Percentiles rank a stretch among this genome's conserved stretches.
Evolutionary conservation across 73 alveolate genomes (phyloP).

Genomic region (Paramecium octaurelia): DNA sequence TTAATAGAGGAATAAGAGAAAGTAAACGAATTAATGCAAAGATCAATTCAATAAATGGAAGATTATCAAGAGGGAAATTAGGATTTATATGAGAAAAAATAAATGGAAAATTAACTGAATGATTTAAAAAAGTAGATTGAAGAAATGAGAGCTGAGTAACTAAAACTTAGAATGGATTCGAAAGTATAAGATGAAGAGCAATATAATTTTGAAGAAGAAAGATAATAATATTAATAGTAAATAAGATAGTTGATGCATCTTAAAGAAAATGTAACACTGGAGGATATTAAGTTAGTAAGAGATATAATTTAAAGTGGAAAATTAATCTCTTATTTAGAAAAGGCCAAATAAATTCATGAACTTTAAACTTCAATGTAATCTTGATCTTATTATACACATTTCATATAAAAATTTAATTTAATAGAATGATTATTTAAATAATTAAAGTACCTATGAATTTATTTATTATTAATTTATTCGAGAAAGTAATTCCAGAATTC

Average conservation of each 20-base stretch:
- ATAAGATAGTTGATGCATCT: neutral
- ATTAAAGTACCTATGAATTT: too few species aligned
- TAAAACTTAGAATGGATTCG: neutral
- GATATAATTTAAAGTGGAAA: neutral
- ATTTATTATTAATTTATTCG: neutral
- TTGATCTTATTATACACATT: neutral
- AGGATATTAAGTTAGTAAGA: neutral
- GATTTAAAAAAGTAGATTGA: neutral
- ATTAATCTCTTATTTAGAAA: constrained; percentile 12
- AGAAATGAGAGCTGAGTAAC: neutral
- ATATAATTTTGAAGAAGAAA: neutral
- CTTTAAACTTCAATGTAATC: neutral
- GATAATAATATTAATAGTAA: neutral
- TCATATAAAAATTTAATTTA: neutral
- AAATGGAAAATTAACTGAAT: neutral
- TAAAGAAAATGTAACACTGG: neutral
- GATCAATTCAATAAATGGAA: neutral
- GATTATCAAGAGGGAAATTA: neutral
- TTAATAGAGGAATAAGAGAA: neutral
- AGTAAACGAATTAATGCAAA: neutral
- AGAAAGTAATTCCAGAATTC: neutral
- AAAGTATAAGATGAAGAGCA: neutral
- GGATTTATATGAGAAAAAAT: neutral
- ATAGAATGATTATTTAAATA: neutral
- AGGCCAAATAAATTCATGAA: neutral